phyloP scores from a whole-genome alignment of 441 rosid genomes.

The Flueggea neowawraea region DNA sequence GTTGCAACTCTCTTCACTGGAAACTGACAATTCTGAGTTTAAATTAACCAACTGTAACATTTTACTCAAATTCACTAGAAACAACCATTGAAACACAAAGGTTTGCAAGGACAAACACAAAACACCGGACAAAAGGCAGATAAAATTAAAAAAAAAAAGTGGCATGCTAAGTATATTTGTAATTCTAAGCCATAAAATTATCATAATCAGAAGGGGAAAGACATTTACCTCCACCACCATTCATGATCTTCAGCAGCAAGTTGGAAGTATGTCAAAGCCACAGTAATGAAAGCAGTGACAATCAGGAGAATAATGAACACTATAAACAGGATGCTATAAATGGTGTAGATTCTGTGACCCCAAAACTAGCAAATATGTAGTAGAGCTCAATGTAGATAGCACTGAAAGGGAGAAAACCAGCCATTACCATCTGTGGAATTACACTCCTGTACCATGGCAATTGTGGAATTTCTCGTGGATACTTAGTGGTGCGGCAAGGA shows the following conservation, averaged over 20 bases:
- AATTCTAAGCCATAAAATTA: too few relatives aligned
- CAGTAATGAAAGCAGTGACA: conserved; percentile 65
- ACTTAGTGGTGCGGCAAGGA: conserved; percentile 66
- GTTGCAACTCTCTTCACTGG: too few relatives aligned
- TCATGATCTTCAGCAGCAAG: conserved; percentile 76
- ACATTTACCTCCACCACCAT: conserved; percentile 74
- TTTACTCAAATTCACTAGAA: too few relatives aligned
- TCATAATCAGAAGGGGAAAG: too few relatives aligned
- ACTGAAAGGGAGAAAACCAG: conserved; percentile 75
- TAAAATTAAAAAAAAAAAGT: too few relatives aligned
- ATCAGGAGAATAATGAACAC: conserved; percentile 70
- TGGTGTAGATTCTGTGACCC: conserved; percentile 80
- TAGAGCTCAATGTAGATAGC: conserved; percentile 77
- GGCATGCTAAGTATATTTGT: too few relatives aligned
- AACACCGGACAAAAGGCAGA: too few relatives aligned
- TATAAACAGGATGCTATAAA: conserved; percentile 72
- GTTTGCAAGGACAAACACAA: too few relatives aligned
- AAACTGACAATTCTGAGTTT: too few relatives aligned
- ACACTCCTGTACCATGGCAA: conserved; percentile 73
- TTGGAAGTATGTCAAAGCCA: conserved; percentile 65
- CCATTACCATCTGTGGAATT: conserved; percentile 82
- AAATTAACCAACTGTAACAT: too few relatives aligned
- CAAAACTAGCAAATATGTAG: conserved; percentile 76
- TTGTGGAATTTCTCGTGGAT: conserved; percentile 63
- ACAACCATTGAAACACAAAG: too few relatives aligned